Percentiles rank a stretch among this genome's conserved stretches.
phyloP scores from a whole-genome alignment of 2,329 filamentous ascomycete genomes.

The Emericellopsis atlantica region DNA sequence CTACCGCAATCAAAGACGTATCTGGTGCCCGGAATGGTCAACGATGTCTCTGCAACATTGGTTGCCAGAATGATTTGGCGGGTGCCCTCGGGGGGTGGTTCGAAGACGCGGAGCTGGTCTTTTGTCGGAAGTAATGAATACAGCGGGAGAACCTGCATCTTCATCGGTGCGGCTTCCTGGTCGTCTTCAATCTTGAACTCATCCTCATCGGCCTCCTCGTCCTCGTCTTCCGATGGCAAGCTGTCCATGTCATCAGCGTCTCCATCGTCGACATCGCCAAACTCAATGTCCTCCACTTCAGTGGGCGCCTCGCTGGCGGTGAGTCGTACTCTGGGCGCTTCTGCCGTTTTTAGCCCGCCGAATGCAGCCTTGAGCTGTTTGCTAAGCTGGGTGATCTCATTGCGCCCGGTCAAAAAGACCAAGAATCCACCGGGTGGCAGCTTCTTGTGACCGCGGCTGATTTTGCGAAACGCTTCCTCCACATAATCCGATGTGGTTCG shows the following conservation, averaged over 20 bases:
- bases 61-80: constrained; percentile 84
- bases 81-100: constrained; percentile 68
- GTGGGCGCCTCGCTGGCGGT: constrained; percentile 66
- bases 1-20: constrained; percentile 95
- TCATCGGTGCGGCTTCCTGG: constrained; percentile 43
- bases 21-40: constrained; percentile 88
- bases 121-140: constrained; percentile 86
- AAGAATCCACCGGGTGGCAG: constrained; percentile 83
- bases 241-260: constrained; percentile 47
- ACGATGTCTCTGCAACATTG: constrained; percentile 92
- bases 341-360: constrained; percentile 41
- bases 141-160: constrained; percentile 81
- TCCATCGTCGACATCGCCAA: constrained; percentile 57
- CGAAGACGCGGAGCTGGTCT: constrained; percentile 85
- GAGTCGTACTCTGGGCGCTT: constrained; percentile 58
- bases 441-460: constrained; percentile 77
- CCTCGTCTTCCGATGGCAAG: constrained; percentile 42
- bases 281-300: constrained; percentile 78
- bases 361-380: constrained; percentile 62
- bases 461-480: constrained; percentile 79
- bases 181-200: constrained; percentile 62
- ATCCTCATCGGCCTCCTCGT: constrained; percentile 44
- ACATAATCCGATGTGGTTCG: constrained; percentile 79
- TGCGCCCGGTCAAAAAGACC: constrained; percentile 87
- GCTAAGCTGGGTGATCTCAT: constrained; percentile 77